A percentile compares a stretch with the other conserved stretches of the same genome.
These are phyloP conservation scores for Xylaria cubensis DNA, from an alignment of 495 filamentous ascomycete genomes.

Conservation along the genomic window DNA sequence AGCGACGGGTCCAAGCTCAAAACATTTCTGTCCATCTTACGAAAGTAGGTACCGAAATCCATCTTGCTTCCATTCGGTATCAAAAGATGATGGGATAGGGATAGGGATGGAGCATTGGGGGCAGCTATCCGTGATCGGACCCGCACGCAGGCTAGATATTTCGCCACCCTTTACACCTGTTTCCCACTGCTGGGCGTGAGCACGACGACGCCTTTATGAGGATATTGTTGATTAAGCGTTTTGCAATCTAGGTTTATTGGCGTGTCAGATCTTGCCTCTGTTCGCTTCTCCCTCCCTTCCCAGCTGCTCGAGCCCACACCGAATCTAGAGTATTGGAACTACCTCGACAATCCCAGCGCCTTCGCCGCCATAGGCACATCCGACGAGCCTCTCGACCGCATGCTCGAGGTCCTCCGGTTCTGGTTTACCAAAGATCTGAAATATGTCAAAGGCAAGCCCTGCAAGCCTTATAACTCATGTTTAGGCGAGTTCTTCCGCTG, in stretches of 20 bases:
- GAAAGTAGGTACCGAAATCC: constrained; percentile 64
- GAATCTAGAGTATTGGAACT: constrained; percentile 99
- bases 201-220: neutral
- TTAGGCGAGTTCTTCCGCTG: constrained; percentile 98
- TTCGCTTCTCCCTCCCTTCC: constrained; percentile 93
- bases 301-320: constrained; percentile 95
- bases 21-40: constrained; percentile 81
- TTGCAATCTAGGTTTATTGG: constrained; percentile 75
- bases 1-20: constrained; percentile 85
- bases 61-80: neutral
- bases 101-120: neutral
- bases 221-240: constrained; percentile 11
- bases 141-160: neutral
- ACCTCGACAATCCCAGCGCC: constrained; percentile 92
- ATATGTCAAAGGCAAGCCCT: constrained; percentile 97
- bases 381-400: constrained; percentile 86
- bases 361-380: constrained; percentile 97
- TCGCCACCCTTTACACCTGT: neutral
- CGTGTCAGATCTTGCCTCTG: constrained; percentile 91
- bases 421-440: constrained; percentile 99
- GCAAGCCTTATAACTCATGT: constrained; percentile 97
- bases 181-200: neutral
- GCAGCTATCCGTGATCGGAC: constrained; percentile 20
- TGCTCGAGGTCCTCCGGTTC: constrained; percentile 90
- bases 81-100: no score